A percentile compares a stretch with the other conserved stretches of the same genome.
Conservation (phyloP, 305 asterid species). For the Caryopteris hybrid region DNA sequence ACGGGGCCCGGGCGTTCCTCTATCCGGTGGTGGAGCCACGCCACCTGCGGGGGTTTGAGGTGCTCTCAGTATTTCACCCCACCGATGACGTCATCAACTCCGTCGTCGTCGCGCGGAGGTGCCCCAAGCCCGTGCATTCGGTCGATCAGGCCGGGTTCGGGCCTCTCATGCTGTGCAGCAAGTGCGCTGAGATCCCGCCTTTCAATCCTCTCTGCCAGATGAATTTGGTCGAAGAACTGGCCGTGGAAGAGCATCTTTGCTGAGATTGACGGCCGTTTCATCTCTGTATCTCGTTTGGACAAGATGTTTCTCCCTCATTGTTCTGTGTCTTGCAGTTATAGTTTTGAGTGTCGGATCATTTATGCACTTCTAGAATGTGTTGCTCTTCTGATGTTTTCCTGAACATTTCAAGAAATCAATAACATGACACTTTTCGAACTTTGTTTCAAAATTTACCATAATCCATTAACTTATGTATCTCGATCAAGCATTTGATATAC, state of each 20-base stretch:
- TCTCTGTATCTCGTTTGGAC: not conserved
- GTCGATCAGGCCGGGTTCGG: not conserved
- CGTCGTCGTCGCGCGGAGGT: slow-evolving; percentile 63
- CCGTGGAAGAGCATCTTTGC: slow-evolving; percentile 24
- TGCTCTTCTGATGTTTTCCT: too few relatives aligned
- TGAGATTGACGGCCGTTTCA: too few relatives aligned
- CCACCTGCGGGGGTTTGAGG: slow-evolving; percentile 68
- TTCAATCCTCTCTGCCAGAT: slow-evolving; percentile 15
- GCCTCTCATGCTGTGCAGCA: slow-evolving; percentile 21
- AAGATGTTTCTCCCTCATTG: not conserved
- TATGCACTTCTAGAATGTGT: too few relatives aligned
- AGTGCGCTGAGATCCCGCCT: slow-evolving; percentile 27
- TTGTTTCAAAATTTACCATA: too few relatives aligned
- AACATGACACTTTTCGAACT: too few relatives aligned
- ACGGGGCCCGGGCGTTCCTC: slow-evolving; percentile 75
- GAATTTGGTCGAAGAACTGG: slow-evolving; percentile 24
- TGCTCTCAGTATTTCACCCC: slow-evolving; percentile 68
- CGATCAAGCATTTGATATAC: too few relatives aligned
- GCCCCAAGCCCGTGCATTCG: slow-evolving; percentile 6
- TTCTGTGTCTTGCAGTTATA: too few relatives aligned
- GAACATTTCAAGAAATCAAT: too few relatives aligned
- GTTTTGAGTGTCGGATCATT: too few relatives aligned
- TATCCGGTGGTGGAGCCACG: slow-evolving; percentile 72
- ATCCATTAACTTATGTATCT: too few relatives aligned
- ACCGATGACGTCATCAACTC: slow-evolving; percentile 84